Conservation (phyloP, 371 early-diverging fungal genomes). For the Apophysomyces trapeziformis region DNA sequence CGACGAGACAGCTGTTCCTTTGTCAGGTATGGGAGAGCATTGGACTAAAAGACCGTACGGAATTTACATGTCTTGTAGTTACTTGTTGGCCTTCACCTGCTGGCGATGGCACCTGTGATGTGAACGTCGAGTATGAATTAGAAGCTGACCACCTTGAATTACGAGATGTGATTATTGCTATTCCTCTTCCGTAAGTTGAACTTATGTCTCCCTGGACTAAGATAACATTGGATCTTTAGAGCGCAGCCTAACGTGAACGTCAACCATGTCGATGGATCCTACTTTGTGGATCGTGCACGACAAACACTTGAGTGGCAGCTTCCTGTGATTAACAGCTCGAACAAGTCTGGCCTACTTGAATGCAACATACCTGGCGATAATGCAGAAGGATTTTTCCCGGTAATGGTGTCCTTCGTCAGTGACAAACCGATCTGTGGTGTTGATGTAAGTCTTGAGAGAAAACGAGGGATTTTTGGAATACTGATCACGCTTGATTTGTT, state of each 20-base stretch:
- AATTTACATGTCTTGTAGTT: constrained; percentile 50
- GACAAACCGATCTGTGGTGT: constrained; percentile 75
- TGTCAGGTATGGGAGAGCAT: constrained; percentile 64
- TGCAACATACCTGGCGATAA: constrained; percentile 85
- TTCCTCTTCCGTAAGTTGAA: constrained; percentile 84
- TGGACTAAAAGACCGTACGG: not conserved
- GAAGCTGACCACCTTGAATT: constrained; percentile 75
- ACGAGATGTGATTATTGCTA: constrained; percentile 84
- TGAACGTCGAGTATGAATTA: constrained; percentile 94
- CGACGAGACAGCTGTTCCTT: constrained; percentile 84
- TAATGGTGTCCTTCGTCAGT: constrained; percentile 77
- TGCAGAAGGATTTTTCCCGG: constrained; percentile 89
- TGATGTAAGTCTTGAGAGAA: constrained; percentile 55
- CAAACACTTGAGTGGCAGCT: constrained; percentile 87
- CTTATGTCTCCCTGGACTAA: not conserved
- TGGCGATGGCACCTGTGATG: constrained; percentile 86
- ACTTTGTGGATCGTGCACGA: constrained; percentile 73
- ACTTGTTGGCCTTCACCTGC: constrained; percentile 97
- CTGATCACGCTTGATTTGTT: constrained; percentile 12
- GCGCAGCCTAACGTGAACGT: constrained; percentile 72
- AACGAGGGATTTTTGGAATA: constrained; percentile 14
- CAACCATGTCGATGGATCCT: constrained; percentile 80
- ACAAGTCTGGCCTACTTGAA: constrained; percentile 83
- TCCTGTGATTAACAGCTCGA: constrained; percentile 76
- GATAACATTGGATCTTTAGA: constrained; percentile 32